Percentiles rank a stretch among this genome's conserved stretches.
Conservation (phyloP, 1,284 basidiomycete species). For the Trametes hirsuta region DNA sequence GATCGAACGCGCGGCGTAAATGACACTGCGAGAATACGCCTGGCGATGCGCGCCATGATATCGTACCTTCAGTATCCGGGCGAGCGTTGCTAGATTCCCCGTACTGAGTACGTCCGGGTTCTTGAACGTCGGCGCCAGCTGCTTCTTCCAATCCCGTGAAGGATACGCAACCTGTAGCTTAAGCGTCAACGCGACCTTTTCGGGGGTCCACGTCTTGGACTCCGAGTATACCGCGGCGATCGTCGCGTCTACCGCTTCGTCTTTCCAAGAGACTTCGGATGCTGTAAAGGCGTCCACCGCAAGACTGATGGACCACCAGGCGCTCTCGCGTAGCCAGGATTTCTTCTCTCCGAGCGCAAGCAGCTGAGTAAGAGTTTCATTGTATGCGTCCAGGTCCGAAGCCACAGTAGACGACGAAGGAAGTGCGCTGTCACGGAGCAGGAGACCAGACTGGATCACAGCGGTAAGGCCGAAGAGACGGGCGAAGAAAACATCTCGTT, state of each 20-base stretch:
- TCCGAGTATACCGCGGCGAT: slow-evolving; percentile 56
- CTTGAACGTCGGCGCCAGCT: slow-evolving; percentile 83
- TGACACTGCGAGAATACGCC: slow-evolving; percentile 10
- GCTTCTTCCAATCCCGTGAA: slow-evolving; percentile 67
- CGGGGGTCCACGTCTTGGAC: slow-evolving; percentile 77
- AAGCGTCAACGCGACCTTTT: slow-evolving; percentile 85
- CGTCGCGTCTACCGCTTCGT: slow-evolving; percentile 59
- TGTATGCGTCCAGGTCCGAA: slow-evolving; percentile 65
- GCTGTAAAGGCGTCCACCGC: slow-evolving; percentile 62
- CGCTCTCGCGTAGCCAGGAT: slow-evolving; percentile 90
- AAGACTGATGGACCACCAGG: slow-evolving; percentile 82
- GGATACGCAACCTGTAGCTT: slow-evolving; percentile 66
- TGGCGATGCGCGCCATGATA: slow-evolving; percentile 1
- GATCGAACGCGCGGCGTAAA: slow-evolving; percentile 11
- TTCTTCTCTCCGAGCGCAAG: slow-evolving; percentile 80
- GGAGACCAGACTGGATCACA: slow-evolving; percentile 80
- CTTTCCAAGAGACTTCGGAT: slow-evolving; percentile 73
- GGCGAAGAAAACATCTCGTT: slow-evolving; percentile 91
- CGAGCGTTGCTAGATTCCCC: slow-evolving; percentile 75
- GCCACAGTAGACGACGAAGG: slow-evolving; percentile 52
- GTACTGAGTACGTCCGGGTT: slow-evolving; percentile 66
- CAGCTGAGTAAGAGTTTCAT: slow-evolving; percentile 67
- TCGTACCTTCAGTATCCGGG: slow-evolving; percentile 77
- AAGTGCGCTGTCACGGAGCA: slow-evolving; percentile 63
- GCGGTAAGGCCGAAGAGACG: slow-evolving; percentile 89